These are phyloP conservation scores for Exophiala xenobiotica DNA, from an alignment of 2,329 filamentous ascomycete genomes.

Conservation along the genomic window DNA sequence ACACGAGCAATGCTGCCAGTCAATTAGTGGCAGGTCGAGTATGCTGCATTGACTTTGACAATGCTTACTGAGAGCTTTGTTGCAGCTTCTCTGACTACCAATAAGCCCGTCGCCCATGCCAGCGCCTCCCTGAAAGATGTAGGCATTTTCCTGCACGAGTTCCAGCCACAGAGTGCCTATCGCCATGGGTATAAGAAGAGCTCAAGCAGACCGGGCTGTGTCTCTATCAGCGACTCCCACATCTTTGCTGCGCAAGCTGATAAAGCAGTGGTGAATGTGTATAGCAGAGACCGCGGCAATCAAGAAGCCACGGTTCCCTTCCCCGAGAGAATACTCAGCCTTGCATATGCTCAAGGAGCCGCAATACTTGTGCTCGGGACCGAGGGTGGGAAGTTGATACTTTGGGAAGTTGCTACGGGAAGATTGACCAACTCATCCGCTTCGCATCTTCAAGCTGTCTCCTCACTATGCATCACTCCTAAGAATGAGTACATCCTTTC, in stretches of 20 bases:
- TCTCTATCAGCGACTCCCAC: constrained; percentile 78
- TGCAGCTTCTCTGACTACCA: constrained; percentile 43
- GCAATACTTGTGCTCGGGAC: constrained; percentile 74
- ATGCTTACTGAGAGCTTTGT: constrained; percentile 53
- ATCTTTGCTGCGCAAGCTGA: constrained; percentile 89
- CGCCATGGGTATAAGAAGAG: constrained; percentile 88
- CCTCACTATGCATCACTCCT: constrained; percentile 68
- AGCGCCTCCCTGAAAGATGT: constrained; percentile 67
- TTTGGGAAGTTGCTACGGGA: constrained; percentile 78
- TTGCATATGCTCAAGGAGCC: constrained; percentile 65
- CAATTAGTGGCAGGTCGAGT: too few species aligned
- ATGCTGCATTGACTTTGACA: constrained; percentile 3
- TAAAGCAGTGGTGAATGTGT: constrained; percentile 91
- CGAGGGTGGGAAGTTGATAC: constrained; percentile 76
- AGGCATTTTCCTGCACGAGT: constrained; percentile 80
- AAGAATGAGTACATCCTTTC: constrained; percentile 55
- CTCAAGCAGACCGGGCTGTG: constrained; percentile 71
- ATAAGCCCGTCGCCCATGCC: constrained; percentile 39
- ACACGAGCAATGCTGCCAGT: too few species aligned
- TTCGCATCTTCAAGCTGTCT: constrained; percentile 56
- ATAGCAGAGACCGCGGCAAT: constrained; percentile 76
- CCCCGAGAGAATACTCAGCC: constrained; percentile 77
- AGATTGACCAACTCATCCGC: constrained; percentile 46
- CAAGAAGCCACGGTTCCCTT: constrained; percentile 89
- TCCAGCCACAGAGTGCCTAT: constrained; percentile 74